Evolutionary conservation across 306 rosid genomes (phyloP), one percentile per base, ranked within the genome.

Genomic region (Corylus avellana): DNA sequence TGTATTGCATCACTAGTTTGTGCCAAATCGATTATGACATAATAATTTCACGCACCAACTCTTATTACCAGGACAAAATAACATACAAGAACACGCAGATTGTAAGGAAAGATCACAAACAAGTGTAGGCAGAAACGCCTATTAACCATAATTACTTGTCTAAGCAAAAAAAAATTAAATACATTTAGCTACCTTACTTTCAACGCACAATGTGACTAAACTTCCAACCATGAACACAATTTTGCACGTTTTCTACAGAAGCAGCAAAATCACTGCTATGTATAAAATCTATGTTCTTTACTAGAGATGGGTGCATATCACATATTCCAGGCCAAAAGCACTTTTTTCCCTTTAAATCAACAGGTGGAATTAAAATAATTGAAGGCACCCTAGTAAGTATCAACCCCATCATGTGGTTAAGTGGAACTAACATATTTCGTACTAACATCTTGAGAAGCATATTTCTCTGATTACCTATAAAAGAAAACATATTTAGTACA

Each of bases 401-500:
- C 39, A 56, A 67, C 56, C 35, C 53, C 82, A 74, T 69, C 47
- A 50, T 70, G 70, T 63, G 73, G 82, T 76, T 88, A 84, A 76
- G 82, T 51, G 16, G 80, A 73, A 27, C 49, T 54, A 42, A 25
- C 4, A 59, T 13, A 78, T 69, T 47, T 56, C 75, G 68, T 20
- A 46, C 50, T 32, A 32, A 32, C 35, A 32, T 32, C 35, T 32
- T 32, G 35, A 32, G 35, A 32, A 32, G 2, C 35, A 32, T 32
- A 32, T 32, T 32, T 32, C 35, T 32, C 35, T 32, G 35, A 32
- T 32, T 32, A 1, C 35, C 35, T 32, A 32, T 1, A 32, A 32
- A 32, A 32, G 2, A 32, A 32, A 32, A 32, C 2, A 32, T 13
- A 78, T 69, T 47, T 56, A 77, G 68, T 20, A 46, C 50, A 77